Evolutionary conservation across 345 rosid species (phyloP).

Genomic region (Populus euphratica): DNA sequence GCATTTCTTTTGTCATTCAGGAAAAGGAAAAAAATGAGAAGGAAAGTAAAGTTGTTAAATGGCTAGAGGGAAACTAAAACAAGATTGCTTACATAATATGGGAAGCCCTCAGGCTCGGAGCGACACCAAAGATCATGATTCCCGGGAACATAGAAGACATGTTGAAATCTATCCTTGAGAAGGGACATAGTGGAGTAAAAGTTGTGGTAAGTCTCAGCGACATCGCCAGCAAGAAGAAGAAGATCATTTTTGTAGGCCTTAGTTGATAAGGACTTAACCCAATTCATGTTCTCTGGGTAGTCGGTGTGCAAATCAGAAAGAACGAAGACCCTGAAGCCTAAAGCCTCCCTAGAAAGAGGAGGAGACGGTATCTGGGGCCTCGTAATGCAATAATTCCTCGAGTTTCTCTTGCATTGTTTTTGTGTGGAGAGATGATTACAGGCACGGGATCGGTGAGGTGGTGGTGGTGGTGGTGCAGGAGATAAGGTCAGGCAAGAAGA

Average conservation of each 20-base stretch:
- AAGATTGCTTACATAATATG: constrained; percentile 30
- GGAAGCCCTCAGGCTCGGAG: constrained; percentile 25
- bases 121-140: constrained; percentile 74
- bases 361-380: constrained; percentile 27
- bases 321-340: constrained; percentile 44
- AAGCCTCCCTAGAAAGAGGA: constrained; percentile 5
- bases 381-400: constrained; percentile 13
- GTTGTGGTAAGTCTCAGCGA: constrained; percentile 47
- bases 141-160: constrained; percentile 57
- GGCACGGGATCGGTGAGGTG: not conserved
- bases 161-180: constrained; percentile 49
- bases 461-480: not conserved
- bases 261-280: constrained; percentile 48
- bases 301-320: constrained; percentile 63
- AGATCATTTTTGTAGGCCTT: constrained; percentile 17
- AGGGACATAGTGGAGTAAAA: constrained; percentile 53
- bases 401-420: constrained; percentile 7
- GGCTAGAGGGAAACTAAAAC: not conserved
- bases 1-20: too few relatives aligned
- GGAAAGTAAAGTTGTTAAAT: too few relatives aligned
- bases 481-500: constrained; percentile 24
- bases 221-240: constrained; percentile 61
- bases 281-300: constrained; percentile 52
- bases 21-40: too few relatives aligned
- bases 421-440: constrained; percentile 3